Evolutionary conservation across 192 early-diverging fungal species (phyloP).

Genomic region (Rhizoclosmatium sp.): DNA sequence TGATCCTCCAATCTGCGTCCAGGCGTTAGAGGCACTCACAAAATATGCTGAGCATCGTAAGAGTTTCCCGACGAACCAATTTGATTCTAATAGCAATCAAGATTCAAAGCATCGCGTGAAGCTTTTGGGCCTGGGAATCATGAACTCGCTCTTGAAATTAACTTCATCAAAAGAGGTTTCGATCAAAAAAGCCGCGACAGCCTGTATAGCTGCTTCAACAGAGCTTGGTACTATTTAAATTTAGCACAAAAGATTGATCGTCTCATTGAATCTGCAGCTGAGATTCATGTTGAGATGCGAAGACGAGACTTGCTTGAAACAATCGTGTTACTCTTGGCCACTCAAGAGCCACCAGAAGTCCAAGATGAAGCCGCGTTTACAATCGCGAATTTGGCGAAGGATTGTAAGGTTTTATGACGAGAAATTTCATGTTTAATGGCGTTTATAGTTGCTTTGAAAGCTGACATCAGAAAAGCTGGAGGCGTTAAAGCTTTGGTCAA

Average conservation of each 20-base stretch:
- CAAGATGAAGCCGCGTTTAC: slow-evolving; percentile 65
- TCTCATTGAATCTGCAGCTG: slow-evolving; percentile 32
- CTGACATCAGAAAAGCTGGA: slow-evolving; percentile 59
- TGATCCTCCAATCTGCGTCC: slow-evolving; percentile 49
- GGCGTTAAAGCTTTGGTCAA: slow-evolving; percentile 61
- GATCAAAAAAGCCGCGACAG: slow-evolving; percentile 57
- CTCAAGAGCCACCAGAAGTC: slow-evolving; percentile 57
- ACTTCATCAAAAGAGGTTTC: slow-evolving; percentile 46
- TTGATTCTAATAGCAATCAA: slow-evolving; percentile 27
- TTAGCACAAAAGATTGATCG: neutral
- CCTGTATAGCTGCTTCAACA: slow-evolving; percentile 57
- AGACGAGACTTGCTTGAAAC: slow-evolving; percentile 50
- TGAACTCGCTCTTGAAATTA: slow-evolving; percentile 49
- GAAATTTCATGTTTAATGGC: no score
- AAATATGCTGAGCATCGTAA: slow-evolving; percentile 62
- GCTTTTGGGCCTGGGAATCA: slow-evolving; percentile 48
- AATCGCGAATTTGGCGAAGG: slow-evolving; percentile 58
- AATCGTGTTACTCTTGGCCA: slow-evolving; percentile 45
- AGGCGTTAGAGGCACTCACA: slow-evolving; percentile 56
- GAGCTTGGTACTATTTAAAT: slow-evolving; percentile 48
- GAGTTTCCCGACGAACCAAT: neutral
- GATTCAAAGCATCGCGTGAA: slow-evolving; percentile 54
- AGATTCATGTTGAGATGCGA: slow-evolving; percentile 59
- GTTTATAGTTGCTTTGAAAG: slow-evolving; percentile 55
- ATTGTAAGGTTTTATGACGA: slow-evolving; percentile 50